Evolutionary conservation across 2,329 filamentous ascomycete species (phyloP).

Genomic region (Stagonosporopsis rhizophila): DNA sequence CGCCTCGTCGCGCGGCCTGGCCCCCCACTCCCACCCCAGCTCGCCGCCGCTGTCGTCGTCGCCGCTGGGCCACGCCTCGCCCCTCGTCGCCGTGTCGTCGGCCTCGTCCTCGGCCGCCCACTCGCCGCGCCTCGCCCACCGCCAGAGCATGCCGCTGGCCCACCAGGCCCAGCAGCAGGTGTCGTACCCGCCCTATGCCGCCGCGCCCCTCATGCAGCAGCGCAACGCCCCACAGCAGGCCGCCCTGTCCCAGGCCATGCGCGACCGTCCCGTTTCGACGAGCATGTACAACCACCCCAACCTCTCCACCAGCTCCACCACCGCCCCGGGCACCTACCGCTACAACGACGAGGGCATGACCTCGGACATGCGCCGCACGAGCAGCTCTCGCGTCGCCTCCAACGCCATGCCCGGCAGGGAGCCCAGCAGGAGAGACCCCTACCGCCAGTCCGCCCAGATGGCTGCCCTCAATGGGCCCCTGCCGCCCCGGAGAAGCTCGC

Average conservation of each 20-base stretch:
- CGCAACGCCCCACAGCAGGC: conserved; percentile 29
- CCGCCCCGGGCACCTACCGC: conserved; percentile 52
- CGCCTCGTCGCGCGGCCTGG: too few species aligned
- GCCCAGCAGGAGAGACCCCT: conserved; percentile 72
- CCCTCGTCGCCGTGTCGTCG: conserved; percentile 31
- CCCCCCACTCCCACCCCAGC: conserved; percentile 39
- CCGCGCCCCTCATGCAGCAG: conserved; percentile 30
- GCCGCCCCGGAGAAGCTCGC: conserved; percentile 79
- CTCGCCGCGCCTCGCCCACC: conserved; percentile 49
- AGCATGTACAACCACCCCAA: conserved; percentile 59
- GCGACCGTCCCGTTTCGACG: conserved; percentile 53
- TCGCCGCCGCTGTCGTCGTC: conserved; percentile 34
- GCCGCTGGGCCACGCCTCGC: conserved; percentile 39
- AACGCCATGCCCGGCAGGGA: conserved; percentile 71
- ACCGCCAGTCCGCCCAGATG: conserved; percentile 65
- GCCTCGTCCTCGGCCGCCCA: conserved; percentile 31
- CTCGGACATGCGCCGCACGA: conserved; percentile 56
- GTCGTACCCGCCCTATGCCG: conserved; percentile 23
- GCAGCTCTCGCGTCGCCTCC: conserved; percentile 68
- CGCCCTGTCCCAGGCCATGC: conserved; percentile 37
- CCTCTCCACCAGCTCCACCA: conserved; percentile 54
- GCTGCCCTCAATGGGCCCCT: conserved; percentile 66
- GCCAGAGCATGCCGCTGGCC: conserved; percentile 53
- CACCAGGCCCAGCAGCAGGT: conserved; percentile 52
- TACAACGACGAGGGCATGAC: conserved; percentile 55